Evolutionary conservation across 2,329 filamentous ascomycete genomes (phyloP).

Genomic region (Purpureocillium takamizusanense): DNA sequence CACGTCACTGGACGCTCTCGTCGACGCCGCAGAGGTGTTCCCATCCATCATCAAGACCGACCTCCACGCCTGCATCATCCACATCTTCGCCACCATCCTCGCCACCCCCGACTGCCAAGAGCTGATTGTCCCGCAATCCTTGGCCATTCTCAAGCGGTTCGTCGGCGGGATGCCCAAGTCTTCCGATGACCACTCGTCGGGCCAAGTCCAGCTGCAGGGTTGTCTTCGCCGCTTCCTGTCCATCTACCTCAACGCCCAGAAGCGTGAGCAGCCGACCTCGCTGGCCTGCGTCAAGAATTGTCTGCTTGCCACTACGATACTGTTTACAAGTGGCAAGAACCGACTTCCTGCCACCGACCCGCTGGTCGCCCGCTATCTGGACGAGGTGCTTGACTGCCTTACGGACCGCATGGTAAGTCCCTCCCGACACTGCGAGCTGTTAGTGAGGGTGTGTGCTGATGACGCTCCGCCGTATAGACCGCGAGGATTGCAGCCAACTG

Average conservation of each 20-base stretch:
- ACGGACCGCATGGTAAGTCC: conserved; percentile 58
- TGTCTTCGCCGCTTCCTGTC: conserved; percentile 75
- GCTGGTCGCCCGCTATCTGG: conserved; percentile 63
- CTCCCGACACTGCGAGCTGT: neutral
- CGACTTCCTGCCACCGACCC: conserved; percentile 67
- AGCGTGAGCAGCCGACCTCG: conserved; percentile 64
- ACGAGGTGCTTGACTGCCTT: conserved; percentile 79
- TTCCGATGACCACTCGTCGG: conserved; percentile 37
- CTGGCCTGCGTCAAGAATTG: conserved; percentile 89
- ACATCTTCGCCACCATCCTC: conserved; percentile 91
- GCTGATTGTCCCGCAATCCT: conserved; percentile 76
- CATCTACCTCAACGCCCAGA: conserved; percentile 69
- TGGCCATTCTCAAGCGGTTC: conserved; percentile 89
- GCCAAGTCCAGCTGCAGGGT: conserved; percentile 64
- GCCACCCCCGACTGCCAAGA: conserved; percentile 78
- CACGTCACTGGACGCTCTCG: conserved; percentile 75
- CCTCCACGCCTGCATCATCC: conserved; percentile 89
- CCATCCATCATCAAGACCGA: conserved; percentile 95
- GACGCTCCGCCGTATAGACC: conserved; percentile 37
- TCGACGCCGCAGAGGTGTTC: conserved; percentile 92
- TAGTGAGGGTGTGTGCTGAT: neutral
- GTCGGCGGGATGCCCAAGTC: conserved; percentile 61
- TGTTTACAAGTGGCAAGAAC: conserved; percentile 73
- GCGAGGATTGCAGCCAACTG: conserved; percentile 88
- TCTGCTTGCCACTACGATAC: conserved; percentile 76